Base-by-base conservation (phyloP, 495 filamentous ascomycete genomes). In the Penicillium bialowiezense region DNA sequence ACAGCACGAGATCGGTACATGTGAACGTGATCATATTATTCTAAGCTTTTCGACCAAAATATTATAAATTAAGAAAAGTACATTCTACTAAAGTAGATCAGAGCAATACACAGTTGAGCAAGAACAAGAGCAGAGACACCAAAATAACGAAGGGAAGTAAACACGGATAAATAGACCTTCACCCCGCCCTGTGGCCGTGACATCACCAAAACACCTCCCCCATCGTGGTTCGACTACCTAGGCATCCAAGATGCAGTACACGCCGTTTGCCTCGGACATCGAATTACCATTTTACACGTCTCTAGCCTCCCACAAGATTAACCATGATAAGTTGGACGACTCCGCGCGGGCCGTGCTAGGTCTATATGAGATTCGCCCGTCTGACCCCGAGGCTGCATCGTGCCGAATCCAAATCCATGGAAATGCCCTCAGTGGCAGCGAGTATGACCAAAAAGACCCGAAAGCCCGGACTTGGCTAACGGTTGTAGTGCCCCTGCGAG, bases 291-390 rank as follows among this genome's bases (percentile, higher is more conserved):
- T 98, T 67, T 97, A 96, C 62, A 86, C 87, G 31, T 83, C 89
- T 31, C 80, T 98, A 19, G 91, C 91, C 37, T 82, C 84, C 7
- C 87, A 82, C 41, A 98, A 98, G 68, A 88, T 98, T 59, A 90
- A 98, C 60, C 86, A 95, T 80, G 93, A 97, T 70, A 95, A 88
- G 73, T 87, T 98, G 33, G 86, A 96, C 67, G 90, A 93, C 58
- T 93, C 93, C 13, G 87, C 91, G 17, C 87, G 92, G 26, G 81
- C 82, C 44, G 75, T 97, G 0, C 71, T 95, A n/a, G 93, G 93
- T 13, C 72, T 96, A 21, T 97, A 98, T 65, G 89, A 96, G 66
- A 82, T 90, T 53, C 89, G 85, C 40, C 67, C 81, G 8, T 74
- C 77, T 34, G 85, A 86, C 47, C 56, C 82, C 12, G 81, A 87